These are phyloP conservation scores for Solanum pimpinellifolium DNA, from an alignment of 257 asterid species.

Conservation along the genomic window DNA sequence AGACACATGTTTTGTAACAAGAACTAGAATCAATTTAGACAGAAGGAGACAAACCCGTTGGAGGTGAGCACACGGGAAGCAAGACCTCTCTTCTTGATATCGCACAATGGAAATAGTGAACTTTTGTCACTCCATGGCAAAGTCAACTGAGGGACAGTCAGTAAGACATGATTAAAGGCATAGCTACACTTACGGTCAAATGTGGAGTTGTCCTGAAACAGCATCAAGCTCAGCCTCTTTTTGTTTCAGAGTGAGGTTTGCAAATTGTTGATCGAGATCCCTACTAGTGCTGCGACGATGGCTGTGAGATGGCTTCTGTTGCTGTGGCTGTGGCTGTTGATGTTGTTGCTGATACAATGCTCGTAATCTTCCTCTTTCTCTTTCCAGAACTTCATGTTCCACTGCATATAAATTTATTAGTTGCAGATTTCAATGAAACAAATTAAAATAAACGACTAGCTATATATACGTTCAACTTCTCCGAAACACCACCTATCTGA, in stretches of 20 bases:
- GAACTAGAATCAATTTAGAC: no score
- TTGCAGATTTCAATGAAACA: background rate
- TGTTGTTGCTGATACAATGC: conserved; percentile 43
- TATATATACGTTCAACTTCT: background rate
- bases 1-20: no score
- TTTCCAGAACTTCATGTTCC: conserved; percentile 86
- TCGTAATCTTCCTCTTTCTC: conserved; percentile 69
- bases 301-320: conserved; percentile 5
- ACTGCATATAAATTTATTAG: conserved; percentile 36
- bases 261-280: conserved; percentile 63
- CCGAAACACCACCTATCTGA: background rate
- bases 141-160: no score
- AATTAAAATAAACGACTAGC: background rate
- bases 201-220: conserved; percentile 50
- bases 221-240: conserved; percentile 39
- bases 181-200: conserved; percentile 22
- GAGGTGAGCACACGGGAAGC: no score
- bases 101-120: no score
- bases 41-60: no score
- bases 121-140: no score
- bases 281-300: conserved; percentile 46
- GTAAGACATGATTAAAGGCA: conserved; percentile 1
- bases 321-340: conserved; percentile 24
- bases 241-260: conserved; percentile 62
- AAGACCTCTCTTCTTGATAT: no score